phyloP scores from a whole-genome alignment of 1,284 basidiomycete genomes.

The Stygiomarasmius scandens region DNA sequence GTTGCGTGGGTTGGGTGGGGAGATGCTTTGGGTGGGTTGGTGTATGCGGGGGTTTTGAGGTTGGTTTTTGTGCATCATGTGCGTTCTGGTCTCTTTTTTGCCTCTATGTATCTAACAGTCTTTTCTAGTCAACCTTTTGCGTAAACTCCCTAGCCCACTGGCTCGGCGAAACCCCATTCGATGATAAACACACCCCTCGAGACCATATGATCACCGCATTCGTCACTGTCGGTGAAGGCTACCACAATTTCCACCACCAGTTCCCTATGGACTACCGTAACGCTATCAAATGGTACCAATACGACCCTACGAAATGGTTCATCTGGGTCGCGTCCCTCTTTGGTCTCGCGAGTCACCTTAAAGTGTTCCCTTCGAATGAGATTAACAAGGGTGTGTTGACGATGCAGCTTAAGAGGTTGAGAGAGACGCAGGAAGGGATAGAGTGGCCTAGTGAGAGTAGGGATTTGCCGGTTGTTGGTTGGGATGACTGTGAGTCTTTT shows the following conservation, averaged over 20 bases:
- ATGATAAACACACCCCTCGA: constrained; percentile 91
- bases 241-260: constrained; percentile 96
- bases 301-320: constrained; percentile 91
- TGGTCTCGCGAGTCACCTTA: constrained; percentile 85
- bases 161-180: constrained; percentile 89
- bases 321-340: constrained; percentile 68
- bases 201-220: constrained; percentile 89
- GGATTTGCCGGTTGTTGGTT: constrained; percentile 79
- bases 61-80: constrained; percentile 89
- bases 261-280: constrained; percentile 95
- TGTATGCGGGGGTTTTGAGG: constrained; percentile 82
- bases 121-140: constrained; percentile 82
- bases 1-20: constrained; percentile 85
- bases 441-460: constrained; percentile 76
- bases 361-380: constrained; percentile 93
- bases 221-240: constrained; percentile 89
- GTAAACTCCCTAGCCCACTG: constrained; percentile 95
- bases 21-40: constrained; percentile 82
- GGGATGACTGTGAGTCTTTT: constrained; percentile 75
- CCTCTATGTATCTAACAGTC: background rate
- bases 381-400: constrained; percentile 89
- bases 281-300: constrained; percentile 91
- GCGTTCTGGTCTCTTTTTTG: constrained; percentile 32
- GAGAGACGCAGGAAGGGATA: constrained; percentile 69
- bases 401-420: constrained; percentile 87